These are phyloP conservation scores for Cyathus striatus DNA, from an alignment of 768 basidiomycete species.

Conservation along the genomic window DNA sequence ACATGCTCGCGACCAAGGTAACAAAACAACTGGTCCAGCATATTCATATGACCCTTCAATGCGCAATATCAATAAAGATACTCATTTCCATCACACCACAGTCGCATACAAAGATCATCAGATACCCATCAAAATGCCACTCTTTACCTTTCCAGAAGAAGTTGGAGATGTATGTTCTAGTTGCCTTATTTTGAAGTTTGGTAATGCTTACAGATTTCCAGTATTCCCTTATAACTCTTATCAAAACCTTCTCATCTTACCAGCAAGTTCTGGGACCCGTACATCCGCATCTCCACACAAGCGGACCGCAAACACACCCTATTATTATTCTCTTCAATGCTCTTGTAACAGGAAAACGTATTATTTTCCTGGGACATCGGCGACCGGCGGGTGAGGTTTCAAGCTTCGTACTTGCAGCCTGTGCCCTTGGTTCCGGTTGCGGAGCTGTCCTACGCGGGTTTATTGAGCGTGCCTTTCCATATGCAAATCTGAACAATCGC, in stretches of 20 bases:
- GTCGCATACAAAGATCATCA: constrained; percentile 81
- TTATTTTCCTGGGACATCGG: constrained; percentile 90
- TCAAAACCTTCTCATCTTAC: constrained; percentile 72
- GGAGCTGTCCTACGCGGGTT: constrained; percentile 82
- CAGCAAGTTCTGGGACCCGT: constrained; percentile 61
- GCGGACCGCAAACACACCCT: constrained; percentile 85
- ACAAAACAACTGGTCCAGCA: constrained; percentile 28
- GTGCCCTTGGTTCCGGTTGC: constrained; percentile 88
- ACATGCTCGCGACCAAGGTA: constrained; percentile 33
- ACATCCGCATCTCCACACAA: constrained; percentile 93
- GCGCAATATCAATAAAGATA: constrained; percentile 69
- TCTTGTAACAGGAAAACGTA: constrained; percentile 90
- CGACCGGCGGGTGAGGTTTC: constrained; percentile 89
- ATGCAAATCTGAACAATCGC: constrained; percentile 82
- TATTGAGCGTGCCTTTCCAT: constrained; percentile 90
- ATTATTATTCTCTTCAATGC: constrained; percentile 96
- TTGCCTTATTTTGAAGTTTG: constrained; percentile 1
- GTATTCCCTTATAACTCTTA: constrained; percentile 90
- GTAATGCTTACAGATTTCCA: constrained; percentile 21
- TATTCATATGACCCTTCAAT: constrained; percentile 42
- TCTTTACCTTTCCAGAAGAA: constrained; percentile 88
- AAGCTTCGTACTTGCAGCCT: constrained; percentile 88
- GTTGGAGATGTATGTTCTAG: constrained; percentile 79
- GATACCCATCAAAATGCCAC: constrained; percentile 86
- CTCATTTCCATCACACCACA: constrained; percentile 87